Base-by-base conservation (phyloP, 495 filamentous ascomycete species). In the Lineolata rhizophorae region DNA sequence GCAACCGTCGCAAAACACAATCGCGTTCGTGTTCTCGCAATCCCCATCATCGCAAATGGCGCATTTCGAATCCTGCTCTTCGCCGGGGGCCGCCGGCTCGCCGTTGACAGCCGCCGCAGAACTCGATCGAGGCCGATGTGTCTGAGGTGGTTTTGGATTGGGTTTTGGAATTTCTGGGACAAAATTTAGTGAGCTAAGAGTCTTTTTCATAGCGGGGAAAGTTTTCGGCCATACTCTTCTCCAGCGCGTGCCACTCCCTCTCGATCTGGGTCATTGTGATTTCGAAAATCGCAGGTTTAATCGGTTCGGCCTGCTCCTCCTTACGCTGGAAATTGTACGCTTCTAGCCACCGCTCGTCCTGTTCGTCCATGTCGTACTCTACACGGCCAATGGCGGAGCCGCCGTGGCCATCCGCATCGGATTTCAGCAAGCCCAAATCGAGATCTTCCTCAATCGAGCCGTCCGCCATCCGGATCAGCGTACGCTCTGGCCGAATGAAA, bases 281-380 rank as follows among this genome's bases (percentile, higher is more conserved):
- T 51, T 99, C 87, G 40, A 99, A 93, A 29, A 94, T 64, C 29
- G 90, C 83, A 13, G 82, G 76, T 25, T 81, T 82, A 40, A 99
- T 87, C 0, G 73, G 58, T 29, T 84, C 77, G 14, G 78, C 64
- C 21, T 74, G 68, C 35, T 74, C 62, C 2, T 61, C 57, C 44
- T 72, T 73, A 21, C 90, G 67, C 36, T 75, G 69, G 4, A 55
- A 53, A 45, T 99, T 99, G 40, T 80, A 68, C 26, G 67, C 66
- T 35, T 90, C 76, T 16, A 99, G 58, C 87, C 90, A 95, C 54
- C 83, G 77, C 33, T 90, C 83, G 48, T 99, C 87, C 47, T 99
- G 87, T 52, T 95, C 87, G 46, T 99, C 87, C 87, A 99, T 95
- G 43, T 99, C 87, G 44, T 99, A 99, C 43, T 99, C 87, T 25